Base-by-base conservation (phyloP, 176 grass and related monocot species). In the Miscanthus lutarioriparius region DNA sequence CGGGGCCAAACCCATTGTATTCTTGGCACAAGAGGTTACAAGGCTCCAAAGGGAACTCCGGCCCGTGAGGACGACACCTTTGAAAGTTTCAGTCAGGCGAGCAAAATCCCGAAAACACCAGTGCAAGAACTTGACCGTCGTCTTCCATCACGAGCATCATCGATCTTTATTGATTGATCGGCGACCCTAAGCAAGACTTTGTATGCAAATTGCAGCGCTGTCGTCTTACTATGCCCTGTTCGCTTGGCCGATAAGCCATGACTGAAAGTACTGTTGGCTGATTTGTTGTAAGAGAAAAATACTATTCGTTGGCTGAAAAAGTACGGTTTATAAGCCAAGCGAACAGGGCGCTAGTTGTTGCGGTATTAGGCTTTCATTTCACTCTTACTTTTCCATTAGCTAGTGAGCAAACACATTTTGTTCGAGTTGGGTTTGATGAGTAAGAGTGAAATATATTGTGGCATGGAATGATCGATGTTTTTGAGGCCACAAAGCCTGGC, bases 31-130 rank as follows among this genome's bases (percentile, higher is more conserved):
- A 54, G 40, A n/a, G 16, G 25, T 69, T 8, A 49, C 22, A 78
- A 68, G 16, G 43, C 33, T 48, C 40, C 66, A 45, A 66, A 65
- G 35, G 10, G 26, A 67, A 67, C 38, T 51, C 17, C 48, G 69
- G 33, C 62, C 3, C 35, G 69, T 80, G 80, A 85, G 11, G 75
- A 59, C 6, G 74, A 51, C 38, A 63, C 16, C 40, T 76, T 87
- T 80, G 76, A 84, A 84, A 79, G 13, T 27, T 78, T 5, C 65
- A 82, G 22, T 74, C 66, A 17, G 16, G 3, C n/a, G 16, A 40
- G 4, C 30, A 71, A 70, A 53, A 76, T 15, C 12, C 19, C 13
- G 2, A 12, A 51, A 81, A 23, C 1, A 15, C 12, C 9, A 23
- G 56, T 51, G 38, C 67, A 82, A 90, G 44, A 73, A 62, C 47